Evolutionary conservation across 306 rosid genomes (phyloP), one percentile per base, ranked within the genome.

Genomic region (Coriaria nepalensis): DNA sequence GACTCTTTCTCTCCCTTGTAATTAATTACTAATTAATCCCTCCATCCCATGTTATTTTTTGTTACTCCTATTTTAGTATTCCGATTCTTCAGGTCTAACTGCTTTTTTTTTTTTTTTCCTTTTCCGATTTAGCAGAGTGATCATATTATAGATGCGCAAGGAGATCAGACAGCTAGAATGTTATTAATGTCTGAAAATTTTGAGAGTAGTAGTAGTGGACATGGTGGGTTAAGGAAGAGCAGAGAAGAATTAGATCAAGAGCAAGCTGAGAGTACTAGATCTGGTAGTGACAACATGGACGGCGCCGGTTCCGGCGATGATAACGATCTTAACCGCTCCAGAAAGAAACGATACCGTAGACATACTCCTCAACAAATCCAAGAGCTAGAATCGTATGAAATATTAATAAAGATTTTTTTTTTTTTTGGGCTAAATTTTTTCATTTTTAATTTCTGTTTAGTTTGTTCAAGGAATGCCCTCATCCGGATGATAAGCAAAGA

Each of bases 311-410:
- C 97, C 10, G 95, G 95, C 46, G 95, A 90, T 46, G 95, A 20
- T 20, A 20, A 20, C 29, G 29, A 20, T 20, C 29, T 20, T 20
- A 20, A 72, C 4, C 88, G 72, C 35, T 82, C 87, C 0, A 69
- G 83, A 14, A 90, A 90, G 40, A 90, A 84, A 40, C 75, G 95
- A 0, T 90, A 90, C 71, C 97, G 84, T 84, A 90, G 97, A 68
- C 97, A 90, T 69, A 90, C 95, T 7, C 95, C 95, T 59, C 90
- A 90, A 59, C 97, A 90, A 65, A 90, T 90, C 57, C 97, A 90
- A 81, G 97, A 90, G 20, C 95, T 90, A 35, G 97, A 84, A 90
- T 7, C 82, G 97, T 90, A 79, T 49, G 45, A 34, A 54, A 32
- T 29, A 4, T 6, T 34, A 10, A 33, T 34, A 6, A 10, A 12